A percentile compares a stretch with the other conserved stretches of the same genome.
Conservation (phyloP, 2,329 filamentous ascomycete species). For the Lachnellula cervina region DNA sequence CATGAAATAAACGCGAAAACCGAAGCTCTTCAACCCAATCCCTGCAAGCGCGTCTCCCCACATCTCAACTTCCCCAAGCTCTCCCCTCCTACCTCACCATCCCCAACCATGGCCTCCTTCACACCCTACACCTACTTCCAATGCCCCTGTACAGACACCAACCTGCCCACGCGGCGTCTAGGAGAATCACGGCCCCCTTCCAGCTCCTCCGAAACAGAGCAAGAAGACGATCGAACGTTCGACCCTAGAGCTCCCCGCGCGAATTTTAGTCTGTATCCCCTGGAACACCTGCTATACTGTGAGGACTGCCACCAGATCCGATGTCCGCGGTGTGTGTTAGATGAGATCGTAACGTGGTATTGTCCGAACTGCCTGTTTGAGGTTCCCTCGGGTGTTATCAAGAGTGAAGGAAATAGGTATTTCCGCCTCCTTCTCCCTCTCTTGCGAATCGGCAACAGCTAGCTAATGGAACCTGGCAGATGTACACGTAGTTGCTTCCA, state of each 20-base stretch:
- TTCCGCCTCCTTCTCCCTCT: background rate
- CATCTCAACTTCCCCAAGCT: background rate
- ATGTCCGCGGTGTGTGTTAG: conserved; percentile 83
- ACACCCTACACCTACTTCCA: conserved; percentile 63
- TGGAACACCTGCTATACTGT: conserved; percentile 92
- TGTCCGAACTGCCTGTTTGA: conserved; percentile 96
- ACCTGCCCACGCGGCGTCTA: conserved; percentile 26
- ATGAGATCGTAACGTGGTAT: conserved; percentile 93
- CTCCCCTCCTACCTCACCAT: background rate
- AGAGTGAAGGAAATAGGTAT: conserved; percentile 88
- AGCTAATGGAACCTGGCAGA: conserved; percentile 39
- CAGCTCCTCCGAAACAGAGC: conserved; percentile 26
- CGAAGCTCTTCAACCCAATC: background rate
- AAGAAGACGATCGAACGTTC: conserved; percentile 72
- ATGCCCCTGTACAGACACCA: conserved; percentile 56
- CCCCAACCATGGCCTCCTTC: conserved; percentile 43
- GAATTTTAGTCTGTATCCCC: conserved; percentile 86
- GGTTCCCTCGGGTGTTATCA: conserved; percentile 86
- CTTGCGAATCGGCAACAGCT: background rate
- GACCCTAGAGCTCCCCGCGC: conserved; percentile 80
- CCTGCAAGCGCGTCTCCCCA: conserved; percentile 12
- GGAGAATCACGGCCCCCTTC: conserved; percentile 32
- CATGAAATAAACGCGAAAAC: background rate
- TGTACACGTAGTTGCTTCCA: conserved; percentile 95
- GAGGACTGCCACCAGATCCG: conserved; percentile 96